phyloP scores from a whole-genome alignment of 2,329 filamentous ascomycete species.

The Pezizomycotina sp. region DNA sequence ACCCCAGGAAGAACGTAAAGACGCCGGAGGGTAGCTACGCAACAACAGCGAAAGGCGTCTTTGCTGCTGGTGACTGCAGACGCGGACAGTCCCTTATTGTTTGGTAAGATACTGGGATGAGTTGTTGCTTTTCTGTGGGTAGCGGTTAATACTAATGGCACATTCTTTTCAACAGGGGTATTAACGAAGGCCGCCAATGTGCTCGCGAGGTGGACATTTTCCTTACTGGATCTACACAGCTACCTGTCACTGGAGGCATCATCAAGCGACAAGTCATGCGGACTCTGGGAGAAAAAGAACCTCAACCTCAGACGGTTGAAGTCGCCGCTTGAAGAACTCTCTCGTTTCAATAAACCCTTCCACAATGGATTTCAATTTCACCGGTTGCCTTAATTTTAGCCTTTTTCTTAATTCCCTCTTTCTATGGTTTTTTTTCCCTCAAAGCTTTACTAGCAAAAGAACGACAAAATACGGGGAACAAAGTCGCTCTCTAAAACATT shows the following conservation, averaged over 20 bases:
- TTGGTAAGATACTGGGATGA: conserved; percentile 52
- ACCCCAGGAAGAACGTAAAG: conserved; percentile 90
- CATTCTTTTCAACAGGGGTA: conserved; percentile 44
- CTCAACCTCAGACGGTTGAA: conserved; percentile 35
- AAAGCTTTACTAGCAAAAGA: too few relatives aligned
- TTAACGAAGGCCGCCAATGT: conserved; percentile 88
- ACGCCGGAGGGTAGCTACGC: conserved; percentile 63
- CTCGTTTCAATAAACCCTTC: too few relatives aligned
- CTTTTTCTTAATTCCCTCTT: too few relatives aligned
- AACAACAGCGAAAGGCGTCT: conserved; percentile 76
- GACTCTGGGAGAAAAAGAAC: conserved; percentile 49
- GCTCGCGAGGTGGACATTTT: conserved; percentile 83
- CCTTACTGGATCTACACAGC: conserved; percentile 60
- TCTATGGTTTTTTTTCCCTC: too few relatives aligned
- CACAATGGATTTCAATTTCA: too few relatives aligned
- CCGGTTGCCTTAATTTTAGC: too few relatives aligned
- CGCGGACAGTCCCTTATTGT: conserved; percentile 92
- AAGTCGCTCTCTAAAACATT: too few relatives aligned
- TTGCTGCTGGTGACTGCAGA: conserved; percentile 87
- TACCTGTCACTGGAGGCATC: conserved; percentile 86
- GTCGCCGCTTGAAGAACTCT: too few relatives aligned
- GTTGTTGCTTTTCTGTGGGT: background rate
- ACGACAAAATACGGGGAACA: too few relatives aligned
- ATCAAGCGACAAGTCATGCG: conserved; percentile 43
- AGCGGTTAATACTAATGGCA: conserved; percentile 28